Percentiles rank a stretch among this genome's conserved stretches.
Evolutionary conservation across 2,329 filamentous ascomycete species (phyloP).

Genomic region (Trichophyton mentagrophytes): DNA sequence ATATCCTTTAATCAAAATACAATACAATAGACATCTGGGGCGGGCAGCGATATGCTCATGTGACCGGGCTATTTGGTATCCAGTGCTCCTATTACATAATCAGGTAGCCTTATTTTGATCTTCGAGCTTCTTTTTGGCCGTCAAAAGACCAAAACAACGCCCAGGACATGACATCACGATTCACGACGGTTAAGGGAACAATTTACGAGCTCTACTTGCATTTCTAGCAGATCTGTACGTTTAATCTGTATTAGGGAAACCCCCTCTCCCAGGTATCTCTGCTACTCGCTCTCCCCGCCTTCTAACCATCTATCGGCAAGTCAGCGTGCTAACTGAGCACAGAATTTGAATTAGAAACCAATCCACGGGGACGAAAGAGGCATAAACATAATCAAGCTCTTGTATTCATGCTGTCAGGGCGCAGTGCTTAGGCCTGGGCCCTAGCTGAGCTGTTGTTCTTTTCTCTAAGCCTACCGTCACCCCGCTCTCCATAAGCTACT

Average conservation of each 20-base stretch:
- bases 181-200: not conserved
- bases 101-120: not conserved
- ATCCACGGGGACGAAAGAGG: not conserved
- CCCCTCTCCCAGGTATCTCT: not conserved
- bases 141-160: not conserved
- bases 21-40: too few species aligned
- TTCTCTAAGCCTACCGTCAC: not conserved
- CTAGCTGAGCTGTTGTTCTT: not conserved
- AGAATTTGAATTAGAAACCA: not conserved
- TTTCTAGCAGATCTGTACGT: not conserved
- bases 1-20: too few species aligned
- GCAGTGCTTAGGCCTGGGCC: not conserved
- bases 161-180: not conserved
- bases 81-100: not conserved
- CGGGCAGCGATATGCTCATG: not conserved
- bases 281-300: not conserved
- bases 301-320: not conserved
- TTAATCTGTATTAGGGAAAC: too few species aligned
- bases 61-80: not conserved
- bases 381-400: not conserved
- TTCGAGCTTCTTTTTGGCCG: not conserved
- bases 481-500: not conserved
- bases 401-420: not conserved
- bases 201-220: not conserved
- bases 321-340: not conserved